Base-by-base conservation (phyloP, 2,329 filamentous ascomycete genomes). In the Westerdykella sp. region DNA sequence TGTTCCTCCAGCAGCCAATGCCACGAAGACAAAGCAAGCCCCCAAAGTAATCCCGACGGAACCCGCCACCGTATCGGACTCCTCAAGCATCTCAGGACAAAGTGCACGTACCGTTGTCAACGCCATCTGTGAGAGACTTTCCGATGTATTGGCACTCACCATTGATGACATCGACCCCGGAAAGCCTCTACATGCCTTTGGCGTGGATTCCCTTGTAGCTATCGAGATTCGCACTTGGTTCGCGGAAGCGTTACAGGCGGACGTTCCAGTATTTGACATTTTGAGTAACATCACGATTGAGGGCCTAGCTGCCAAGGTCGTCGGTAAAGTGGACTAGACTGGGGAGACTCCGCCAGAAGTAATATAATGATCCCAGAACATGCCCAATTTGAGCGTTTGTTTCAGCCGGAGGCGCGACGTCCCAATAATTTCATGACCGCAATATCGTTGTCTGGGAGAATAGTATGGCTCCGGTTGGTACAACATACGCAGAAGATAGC, bases 191-290 rank as follows among this genome's bases (percentile, higher is more conserved):
- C 37, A 21, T 12, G 30, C 39, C n/a, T 32, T 40, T 15, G 42
- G 42, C 5, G 18, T 44, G 13, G 42, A 44, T 32, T 44, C 42
- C 9, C 35, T 44, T 4, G 34, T 44, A 21, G 42, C 37, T 16
- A 44, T 44, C 15, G 42, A 44, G 28, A 16, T 44, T 21, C 40
- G 40, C 30, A 44, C 40, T 22, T 44, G 42, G 42, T 30, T 44
- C 11, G 16, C 10, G 31, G 22, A 16, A 32, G 34, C n/a, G 34
- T 16, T 37, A 18, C 14, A 25, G 18, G 34, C 22, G n/a, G 22
- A 42, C 31, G 34, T 42, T 16, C 13, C 32, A 7, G n/a, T 42
- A 11, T 42, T 42, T 15, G 40, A 25, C 28, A 37, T 42, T 21
- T 30, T 37, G 25, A 28, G 25, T 28, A 28, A 28, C 7, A 28